Evolutionary conservation across 495 filamentous ascomycete species (phyloP), one percentile per base, ranked within the genome.

Genomic region (Penicillium longicatenatum): DNA sequence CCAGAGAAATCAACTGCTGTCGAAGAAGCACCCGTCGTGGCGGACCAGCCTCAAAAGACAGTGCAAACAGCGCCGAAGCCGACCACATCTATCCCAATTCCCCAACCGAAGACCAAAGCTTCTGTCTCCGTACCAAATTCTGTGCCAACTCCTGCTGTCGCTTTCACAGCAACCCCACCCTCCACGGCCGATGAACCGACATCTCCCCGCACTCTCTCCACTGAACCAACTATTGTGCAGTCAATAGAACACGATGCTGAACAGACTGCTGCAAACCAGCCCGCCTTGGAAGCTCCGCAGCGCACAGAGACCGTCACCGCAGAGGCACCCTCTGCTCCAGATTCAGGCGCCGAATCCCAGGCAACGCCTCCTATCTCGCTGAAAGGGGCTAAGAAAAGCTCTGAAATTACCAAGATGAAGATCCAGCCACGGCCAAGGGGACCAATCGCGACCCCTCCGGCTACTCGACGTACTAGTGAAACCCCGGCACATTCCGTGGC

Each of bases 71-170:
- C 54, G 29, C 46, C 57, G 33, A 54, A 55, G 21, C 24, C 51
- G 46, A 55, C 63, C 29, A 67, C 65, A 7, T 49, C 69, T 24
- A 67, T 72, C 43, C 63, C 72, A 9, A 64, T 72, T 20, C 69
- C 70, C 53, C 60, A n/a, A 3, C 68, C 70, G 0, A 73, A 70
- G 24, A 64, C 59, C 29, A 76, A 69, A 51, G 52, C 60, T 64
- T 65, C 44, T 2, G 37, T 70, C 16, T 51, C 71, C 1, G 48
- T 37, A 22, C 20, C 46, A 9, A 31, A 57, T 45, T 63, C 69
- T 46, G 31, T 70, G 11, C 49, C 69, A 14, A 48, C 31, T n/a
- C n/a, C 50, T 7, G 30, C 20, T 11, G 44, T 51, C 14, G 44
- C 57, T 26, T 52, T 56, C 43, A 50, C 43, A 22, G n/a, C 56